Evolutionary conservation across 2,329 filamentous ascomycete genomes (phyloP).

Genomic region (Ascochyta pisi): DNA sequence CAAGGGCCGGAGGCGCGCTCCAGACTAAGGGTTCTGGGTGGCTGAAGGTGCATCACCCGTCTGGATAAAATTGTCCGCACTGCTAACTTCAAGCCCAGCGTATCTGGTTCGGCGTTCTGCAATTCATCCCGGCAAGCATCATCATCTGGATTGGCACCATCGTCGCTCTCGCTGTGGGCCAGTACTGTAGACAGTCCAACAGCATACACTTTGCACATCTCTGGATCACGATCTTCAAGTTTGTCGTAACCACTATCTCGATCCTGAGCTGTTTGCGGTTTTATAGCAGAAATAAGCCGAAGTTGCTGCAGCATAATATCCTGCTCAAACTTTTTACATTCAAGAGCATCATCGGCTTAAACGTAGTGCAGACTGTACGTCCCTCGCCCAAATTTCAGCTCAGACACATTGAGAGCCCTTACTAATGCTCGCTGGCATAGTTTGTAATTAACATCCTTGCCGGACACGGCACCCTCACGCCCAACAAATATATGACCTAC

Average conservation of each 20-base stretch:
- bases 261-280: slow-evolving; percentile 34
- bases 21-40: slow-evolving; percentile 28
- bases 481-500: slow-evolving; percentile 38
- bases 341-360: slow-evolving; percentile 43
- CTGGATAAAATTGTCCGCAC: neutral
- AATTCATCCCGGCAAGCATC: slow-evolving; percentile 39
- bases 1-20: slow-evolving; percentile 19
- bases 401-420: neutral
- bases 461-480: slow-evolving; percentile 28
- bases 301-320: slow-evolving; percentile 33
- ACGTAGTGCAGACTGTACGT: slow-evolving; percentile 38
- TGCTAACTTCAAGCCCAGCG: slow-evolving; percentile 20
- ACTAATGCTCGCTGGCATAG: slow-evolving; percentile 10
- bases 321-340: slow-evolving; percentile 41
- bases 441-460: slow-evolving; percentile 42
- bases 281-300: slow-evolving; percentile 30
- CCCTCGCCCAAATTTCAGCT: neutral
- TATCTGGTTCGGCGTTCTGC: slow-evolving; percentile 41
- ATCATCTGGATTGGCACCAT: slow-evolving; percentile 40
- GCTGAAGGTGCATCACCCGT: slow-evolving; percentile 30
- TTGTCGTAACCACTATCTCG: slow-evolving; percentile 27
- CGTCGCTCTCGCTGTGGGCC: slow-evolving; percentile 31
- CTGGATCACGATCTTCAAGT: slow-evolving; percentile 37
- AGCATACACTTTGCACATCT: slow-evolving; percentile 40
- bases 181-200: slow-evolving; percentile 40